Base-by-base conservation (phyloP, 2,329 filamentous ascomycete species). In the Leptodontidium sp. region DNA sequence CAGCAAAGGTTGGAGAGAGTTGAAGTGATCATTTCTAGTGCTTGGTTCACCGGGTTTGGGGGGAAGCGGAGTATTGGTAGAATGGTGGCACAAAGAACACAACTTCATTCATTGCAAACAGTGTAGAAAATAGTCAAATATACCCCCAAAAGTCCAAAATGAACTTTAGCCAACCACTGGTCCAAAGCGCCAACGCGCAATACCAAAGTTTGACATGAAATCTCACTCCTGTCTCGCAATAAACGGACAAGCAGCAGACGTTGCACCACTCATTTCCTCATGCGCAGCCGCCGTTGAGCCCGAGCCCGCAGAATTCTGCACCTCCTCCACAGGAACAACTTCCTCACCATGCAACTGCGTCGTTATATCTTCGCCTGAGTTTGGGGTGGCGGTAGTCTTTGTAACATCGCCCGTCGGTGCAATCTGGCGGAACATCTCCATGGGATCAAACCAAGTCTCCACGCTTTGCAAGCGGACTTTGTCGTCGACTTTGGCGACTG, bases 371-470 rank as follows among this genome's bases (percentile, higher is more conserved):
- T 70, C 50, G 4, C 68, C 68, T 8, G 45, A 7, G 2, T 47
- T 53, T 14, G 49, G 55, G 5, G 50, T 29, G 15, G 35, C 11
- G 4, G 14, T 24, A 0, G 63, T 65, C 57, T 67, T 74, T 3
- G 73, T 70, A 3, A 74, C 68, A 14, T 53, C 63, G 3, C 84
- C 84, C 15, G 82, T 74, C 0, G 83, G 83, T 1, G 84, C 84
- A 61, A 91, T 90, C 79, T 91, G 88, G 5, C 87, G 81, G 75
- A 91, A 91, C 88, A 91, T 89, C 50, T 88, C 84, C 75, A 90
- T 79, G 0, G 89, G 87, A 74, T 91, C 89, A 72, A 89, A 90
- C 84, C 87, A 91, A 0, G 88, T 88, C 69, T 90, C 86, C 3
- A 91, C 81, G 21, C 80, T 81, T 71, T 86, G 82, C 2, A 91